Evolutionary conservation across 164 flowering plant species (phyloP).

Genomic region (Annona squamosa): DNA sequence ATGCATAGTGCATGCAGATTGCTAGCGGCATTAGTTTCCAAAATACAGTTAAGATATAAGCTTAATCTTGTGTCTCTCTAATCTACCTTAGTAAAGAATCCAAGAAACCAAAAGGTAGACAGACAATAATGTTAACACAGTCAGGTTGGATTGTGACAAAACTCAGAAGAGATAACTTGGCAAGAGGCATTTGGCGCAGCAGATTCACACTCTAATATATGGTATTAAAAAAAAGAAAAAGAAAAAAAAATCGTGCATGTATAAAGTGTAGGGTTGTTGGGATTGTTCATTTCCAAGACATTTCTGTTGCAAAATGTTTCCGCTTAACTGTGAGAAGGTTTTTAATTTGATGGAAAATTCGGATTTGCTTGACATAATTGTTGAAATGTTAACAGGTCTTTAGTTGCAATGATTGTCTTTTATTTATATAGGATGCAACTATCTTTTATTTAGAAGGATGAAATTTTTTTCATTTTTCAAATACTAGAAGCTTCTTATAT

Average conservation of each 20-base stretch:
- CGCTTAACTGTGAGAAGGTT: neutral
- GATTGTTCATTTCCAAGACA: neutral
- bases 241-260: neutral
- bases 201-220: neutral
- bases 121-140: too few relatives aligned
- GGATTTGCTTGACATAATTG: neutral
- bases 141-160: neutral
- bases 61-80: neutral
- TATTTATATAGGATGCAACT: neutral
- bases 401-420: neutral
- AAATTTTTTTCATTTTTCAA: too few relatives aligned
- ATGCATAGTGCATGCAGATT: neutral
- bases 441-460: too few relatives aligned
- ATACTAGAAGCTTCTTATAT: too few relatives aligned
- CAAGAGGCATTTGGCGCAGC: neutral
- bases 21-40: neutral
- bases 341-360: neutral
- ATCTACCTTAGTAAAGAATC: neutral
- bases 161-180: neutral
- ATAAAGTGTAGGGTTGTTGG: neutral
- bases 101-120: neutral
- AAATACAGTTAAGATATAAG: neutral
- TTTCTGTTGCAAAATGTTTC: neutral
- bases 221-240: too few relatives aligned
- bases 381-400: neutral